Percentiles rank a stretch among this genome's conserved stretches.
Conservation (phyloP, 345 rosid genomes). For the Sonneratia caseolaris region DNA sequence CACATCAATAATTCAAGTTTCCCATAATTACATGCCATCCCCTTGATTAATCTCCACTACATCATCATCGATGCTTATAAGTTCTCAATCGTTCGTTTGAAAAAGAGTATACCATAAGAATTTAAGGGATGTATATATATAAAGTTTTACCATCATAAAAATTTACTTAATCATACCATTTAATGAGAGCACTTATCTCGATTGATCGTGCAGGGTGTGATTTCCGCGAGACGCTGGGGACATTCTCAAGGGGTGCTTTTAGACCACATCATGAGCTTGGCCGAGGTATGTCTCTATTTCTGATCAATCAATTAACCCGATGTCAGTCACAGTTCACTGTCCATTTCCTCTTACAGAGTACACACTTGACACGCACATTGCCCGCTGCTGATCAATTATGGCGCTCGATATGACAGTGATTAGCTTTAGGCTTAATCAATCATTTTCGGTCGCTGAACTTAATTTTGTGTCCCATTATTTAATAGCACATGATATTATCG, state of each 20-base stretch:
- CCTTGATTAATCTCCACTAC: not conserved
- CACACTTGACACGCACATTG: not conserved
- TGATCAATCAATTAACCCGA: not conserved
- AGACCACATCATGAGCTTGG: not conserved
- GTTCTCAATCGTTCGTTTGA: no score
- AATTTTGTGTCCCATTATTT: not conserved
- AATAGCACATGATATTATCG: not conserved
- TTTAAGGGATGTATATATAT: no score
- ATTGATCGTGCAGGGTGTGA: not conserved
- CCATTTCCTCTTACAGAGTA: not conserved
- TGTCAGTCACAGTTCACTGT: not conserved
- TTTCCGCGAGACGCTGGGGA: not conserved
- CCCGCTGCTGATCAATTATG: not conserved
- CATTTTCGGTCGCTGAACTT: not conserved
- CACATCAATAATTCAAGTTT: not conserved
- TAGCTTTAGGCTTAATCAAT: constrained; percentile 1
- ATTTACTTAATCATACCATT: no score
- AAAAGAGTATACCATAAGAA: no score
- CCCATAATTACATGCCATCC: not conserved
- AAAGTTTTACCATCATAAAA: no score
- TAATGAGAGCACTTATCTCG: no score
- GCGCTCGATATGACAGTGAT: not conserved
- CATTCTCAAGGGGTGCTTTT: not conserved
- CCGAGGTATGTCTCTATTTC: not conserved
- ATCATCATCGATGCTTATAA: no score